phyloP scores from a whole-genome alignment of 768 basidiomycete genomes.

The Boletus subparvulus region DNA sequence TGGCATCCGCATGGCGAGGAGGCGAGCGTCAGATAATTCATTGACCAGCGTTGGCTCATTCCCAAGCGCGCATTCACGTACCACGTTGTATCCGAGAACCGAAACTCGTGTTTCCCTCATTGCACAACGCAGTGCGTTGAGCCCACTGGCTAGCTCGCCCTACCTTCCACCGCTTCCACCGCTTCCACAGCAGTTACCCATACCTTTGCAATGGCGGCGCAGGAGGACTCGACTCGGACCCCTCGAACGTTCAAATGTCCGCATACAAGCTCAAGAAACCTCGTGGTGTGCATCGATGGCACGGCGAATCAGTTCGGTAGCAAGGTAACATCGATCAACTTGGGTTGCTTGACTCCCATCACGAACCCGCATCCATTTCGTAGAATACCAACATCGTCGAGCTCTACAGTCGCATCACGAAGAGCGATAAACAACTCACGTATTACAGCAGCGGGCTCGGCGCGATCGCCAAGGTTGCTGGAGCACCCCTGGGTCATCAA shows the following conservation, averaged over 20 bases:
- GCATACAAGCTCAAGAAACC: constrained; percentile 10
- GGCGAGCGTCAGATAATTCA: too few relatives aligned
- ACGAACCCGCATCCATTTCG: background rate
- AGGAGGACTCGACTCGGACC: background rate
- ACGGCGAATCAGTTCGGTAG: constrained; percentile 40
- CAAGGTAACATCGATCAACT: constrained; percentile 21
- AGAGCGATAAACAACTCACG: constrained; percentile 35
- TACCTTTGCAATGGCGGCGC: constrained; percentile 4
- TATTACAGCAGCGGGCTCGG: constrained; percentile 45
- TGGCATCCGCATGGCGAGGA: too few relatives aligned
- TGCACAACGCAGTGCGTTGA: too few relatives aligned
- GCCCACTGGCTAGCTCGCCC: background rate
- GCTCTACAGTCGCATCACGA: constrained; percentile 37
- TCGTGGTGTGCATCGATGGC: constrained; percentile 40
- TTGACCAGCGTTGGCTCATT: too few relatives aligned
- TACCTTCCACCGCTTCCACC: background rate
- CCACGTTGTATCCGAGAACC: too few relatives aligned
- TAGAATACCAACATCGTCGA: constrained; percentile 46
- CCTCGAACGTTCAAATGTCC: constrained; percentile 6
- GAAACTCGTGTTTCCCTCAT: too few relatives aligned
- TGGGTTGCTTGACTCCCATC: background rate
- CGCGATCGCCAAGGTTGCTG: constrained; percentile 29
- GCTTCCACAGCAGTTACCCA: background rate
- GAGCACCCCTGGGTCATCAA: constrained; percentile 18
- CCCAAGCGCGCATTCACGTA: too few relatives aligned